phyloP scores from a whole-genome alignment of 768 basidiomycete species.

The Lanmaoa pseudosensibilis region DNA sequence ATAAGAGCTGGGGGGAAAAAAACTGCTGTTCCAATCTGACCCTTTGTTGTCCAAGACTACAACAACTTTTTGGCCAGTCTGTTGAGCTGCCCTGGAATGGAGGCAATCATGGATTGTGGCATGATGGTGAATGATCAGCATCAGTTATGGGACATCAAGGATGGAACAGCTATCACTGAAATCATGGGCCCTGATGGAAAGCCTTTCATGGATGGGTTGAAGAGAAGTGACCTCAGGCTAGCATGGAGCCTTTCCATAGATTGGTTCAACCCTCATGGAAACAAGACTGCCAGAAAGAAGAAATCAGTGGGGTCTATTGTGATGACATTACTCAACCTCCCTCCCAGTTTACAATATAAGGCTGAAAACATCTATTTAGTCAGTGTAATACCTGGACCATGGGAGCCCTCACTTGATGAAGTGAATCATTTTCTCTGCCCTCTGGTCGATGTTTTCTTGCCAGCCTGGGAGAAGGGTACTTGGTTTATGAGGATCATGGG shows the following conservation, averaged over 20 bases:
- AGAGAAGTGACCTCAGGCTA: conserved; percentile 14
- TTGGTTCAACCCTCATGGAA: conserved; percentile 29
- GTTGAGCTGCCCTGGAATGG: conserved; percentile 25
- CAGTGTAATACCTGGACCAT: conserved; percentile 38
- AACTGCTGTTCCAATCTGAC: conserved; percentile 2
- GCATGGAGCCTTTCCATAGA: conserved; percentile 26
- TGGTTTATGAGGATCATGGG: not conserved
- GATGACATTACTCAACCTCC: conserved; percentile 25
- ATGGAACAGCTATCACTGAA: not conserved
- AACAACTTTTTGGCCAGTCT: conserved; percentile 30
- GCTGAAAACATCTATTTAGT: conserved; percentile 39
- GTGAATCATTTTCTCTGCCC: conserved; percentile 36
- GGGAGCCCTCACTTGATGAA: conserved; percentile 23
- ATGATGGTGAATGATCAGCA: not conserved
- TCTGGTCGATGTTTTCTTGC: conserved; percentile 34
- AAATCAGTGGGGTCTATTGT: conserved; percentile 13
- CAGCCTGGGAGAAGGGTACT: conserved; percentile 33
- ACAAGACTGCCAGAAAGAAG: conserved; percentile 19
- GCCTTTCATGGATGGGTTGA: not conserved
- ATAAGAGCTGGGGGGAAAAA: not conserved
- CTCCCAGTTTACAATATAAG: conserved; percentile 7
- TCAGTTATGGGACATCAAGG: not conserved
- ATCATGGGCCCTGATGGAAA: not conserved
- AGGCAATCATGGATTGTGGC: conserved; percentile 27
- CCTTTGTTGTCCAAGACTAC: conserved; percentile 31